Evolutionary conservation across 2,329 filamentous ascomycete genomes (phyloP).

Genomic region (Eutypa lata): DNA sequence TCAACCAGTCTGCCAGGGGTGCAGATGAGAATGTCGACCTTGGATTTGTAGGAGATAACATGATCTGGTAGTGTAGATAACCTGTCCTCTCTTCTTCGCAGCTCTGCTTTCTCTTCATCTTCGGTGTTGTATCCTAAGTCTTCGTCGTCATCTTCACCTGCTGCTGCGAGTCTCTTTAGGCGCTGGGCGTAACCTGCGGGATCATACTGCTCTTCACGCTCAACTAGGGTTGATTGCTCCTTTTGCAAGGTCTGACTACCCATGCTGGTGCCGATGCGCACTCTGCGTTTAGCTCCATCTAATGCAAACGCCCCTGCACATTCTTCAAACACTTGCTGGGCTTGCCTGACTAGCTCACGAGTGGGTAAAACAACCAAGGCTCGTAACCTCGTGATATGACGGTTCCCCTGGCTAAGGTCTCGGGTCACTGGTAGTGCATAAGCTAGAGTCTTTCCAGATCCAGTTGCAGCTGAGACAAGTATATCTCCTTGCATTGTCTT

Average conservation of each 20-base stretch:
- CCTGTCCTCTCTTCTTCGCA: slow-evolving; percentile 25
- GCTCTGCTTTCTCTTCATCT: slow-evolving; percentile 25
- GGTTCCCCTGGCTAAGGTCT: slow-evolving; percentile 59
- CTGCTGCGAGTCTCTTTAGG: slow-evolving; percentile 34
- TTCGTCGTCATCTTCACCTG: slow-evolving; percentile 37
- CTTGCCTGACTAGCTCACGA: slow-evolving; percentile 84
- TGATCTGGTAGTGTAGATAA: slow-evolving; percentile 52
- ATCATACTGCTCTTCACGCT: slow-evolving; percentile 57
- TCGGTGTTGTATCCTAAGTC: slow-evolving; percentile 33
- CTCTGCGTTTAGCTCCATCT: slow-evolving; percentile 53
- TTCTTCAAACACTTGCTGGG: slow-evolving; percentile 71
- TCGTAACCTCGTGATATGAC: slow-evolving; percentile 62
- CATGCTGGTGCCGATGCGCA: slow-evolving; percentile 78
- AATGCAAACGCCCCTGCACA: slow-evolving; percentile 63
- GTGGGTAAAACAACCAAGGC: slow-evolving; percentile 88
- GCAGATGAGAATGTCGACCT: slow-evolving; percentile 84
- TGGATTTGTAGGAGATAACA: slow-evolving; percentile 63
- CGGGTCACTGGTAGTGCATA: slow-evolving; percentile 86
- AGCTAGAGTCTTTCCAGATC: slow-evolving; percentile 91
- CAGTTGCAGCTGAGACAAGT: slow-evolving; percentile 87
- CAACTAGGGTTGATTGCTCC: slow-evolving; percentile 47
- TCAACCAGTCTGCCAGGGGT: slow-evolving; percentile 91
- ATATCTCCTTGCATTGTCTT: slow-evolving; percentile 69
- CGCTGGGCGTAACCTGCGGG: slow-evolving; percentile 49
- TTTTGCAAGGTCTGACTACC: slow-evolving; percentile 74